Evolutionary conservation across 2,329 filamentous ascomycete genomes (phyloP).

Genomic region (Aphanoascus verrucosus): DNA sequence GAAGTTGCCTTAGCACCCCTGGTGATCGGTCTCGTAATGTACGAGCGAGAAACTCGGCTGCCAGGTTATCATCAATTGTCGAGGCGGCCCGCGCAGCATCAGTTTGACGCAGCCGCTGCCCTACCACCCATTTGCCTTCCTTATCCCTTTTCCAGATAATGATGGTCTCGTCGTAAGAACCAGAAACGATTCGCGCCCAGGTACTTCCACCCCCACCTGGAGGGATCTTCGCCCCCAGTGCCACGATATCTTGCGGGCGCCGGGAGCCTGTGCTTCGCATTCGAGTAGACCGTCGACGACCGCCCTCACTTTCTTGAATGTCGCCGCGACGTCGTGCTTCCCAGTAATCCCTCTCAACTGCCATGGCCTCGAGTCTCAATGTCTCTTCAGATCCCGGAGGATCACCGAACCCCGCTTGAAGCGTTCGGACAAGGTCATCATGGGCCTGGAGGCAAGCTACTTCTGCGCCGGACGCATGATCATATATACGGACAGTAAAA

Average conservation of each 20-base stretch:
- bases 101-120: constrained; percentile 60
- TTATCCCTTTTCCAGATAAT: constrained; percentile 87
- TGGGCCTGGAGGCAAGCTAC: constrained; percentile 81
- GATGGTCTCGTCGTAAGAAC: constrained; percentile 90
- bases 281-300: constrained; percentile 41
- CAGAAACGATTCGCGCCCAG: constrained; percentile 91
- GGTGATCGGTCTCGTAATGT: not conserved
- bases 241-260: constrained; percentile 59
- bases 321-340: constrained; percentile 42
- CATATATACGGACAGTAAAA: constrained; percentile 91
- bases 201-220: constrained; percentile 81
- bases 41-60: constrained; percentile 6
- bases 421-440: constrained; percentile 74
- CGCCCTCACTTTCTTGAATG: constrained; percentile 31
- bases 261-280: constrained; percentile 60
- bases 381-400: constrained; percentile 67
- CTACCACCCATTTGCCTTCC: constrained; percentile 72
- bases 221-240: constrained; percentile 74
- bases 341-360: constrained; percentile 64
- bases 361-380: constrained; percentile 60
- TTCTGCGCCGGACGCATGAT: constrained; percentile 72
- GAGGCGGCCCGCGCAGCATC: constrained; percentile 37
- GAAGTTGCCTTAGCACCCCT: not conserved
- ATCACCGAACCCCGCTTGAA: constrained; percentile 91
- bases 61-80: constrained; percentile 11